phyloP scores from a whole-genome alignment of 176 grass and related monocot species.

The Rhipidocladum racemiflorum region DNA sequence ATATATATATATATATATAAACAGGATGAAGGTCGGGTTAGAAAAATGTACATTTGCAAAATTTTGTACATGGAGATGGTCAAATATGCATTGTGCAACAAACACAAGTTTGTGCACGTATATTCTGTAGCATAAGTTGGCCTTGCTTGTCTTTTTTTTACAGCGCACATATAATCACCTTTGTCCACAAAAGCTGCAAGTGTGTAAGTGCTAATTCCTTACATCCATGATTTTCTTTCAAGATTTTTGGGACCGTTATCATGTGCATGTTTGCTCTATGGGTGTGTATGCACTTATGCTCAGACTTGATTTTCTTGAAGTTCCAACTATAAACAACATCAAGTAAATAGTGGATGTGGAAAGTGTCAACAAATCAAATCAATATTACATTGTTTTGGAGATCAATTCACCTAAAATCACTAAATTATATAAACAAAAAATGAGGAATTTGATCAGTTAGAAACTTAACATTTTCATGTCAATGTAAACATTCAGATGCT shows the following conservation, averaged over 20 bases:
- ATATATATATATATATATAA: too few relatives aligned
- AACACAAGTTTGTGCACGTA: background rate
- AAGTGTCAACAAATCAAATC: conserved; percentile 9
- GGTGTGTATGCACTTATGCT: background rate
- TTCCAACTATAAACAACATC: background rate
- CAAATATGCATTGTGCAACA: background rate
- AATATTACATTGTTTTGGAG: conserved; percentile 1
- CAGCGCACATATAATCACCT: background rate
- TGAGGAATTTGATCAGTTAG: background rate
- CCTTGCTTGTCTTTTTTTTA: background rate
- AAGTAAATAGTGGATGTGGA: conserved; percentile 4
- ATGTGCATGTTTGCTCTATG: background rate
- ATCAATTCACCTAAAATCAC: background rate
- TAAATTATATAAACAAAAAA: background rate
- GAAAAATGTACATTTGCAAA: background rate
- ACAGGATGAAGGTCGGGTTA: background rate
- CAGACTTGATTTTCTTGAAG: background rate
- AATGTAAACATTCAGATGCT: background rate
- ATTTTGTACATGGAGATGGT: background rate
- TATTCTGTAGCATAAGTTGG: background rate
- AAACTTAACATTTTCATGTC: background rate
- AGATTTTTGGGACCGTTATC: background rate
- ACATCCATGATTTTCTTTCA: background rate
- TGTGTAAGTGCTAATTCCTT: background rate
- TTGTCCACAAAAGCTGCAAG: background rate